Evolutionary conservation across 2,329 filamentous ascomycete species (phyloP).

Genomic region (Tolypocladium capitatum): DNA sequence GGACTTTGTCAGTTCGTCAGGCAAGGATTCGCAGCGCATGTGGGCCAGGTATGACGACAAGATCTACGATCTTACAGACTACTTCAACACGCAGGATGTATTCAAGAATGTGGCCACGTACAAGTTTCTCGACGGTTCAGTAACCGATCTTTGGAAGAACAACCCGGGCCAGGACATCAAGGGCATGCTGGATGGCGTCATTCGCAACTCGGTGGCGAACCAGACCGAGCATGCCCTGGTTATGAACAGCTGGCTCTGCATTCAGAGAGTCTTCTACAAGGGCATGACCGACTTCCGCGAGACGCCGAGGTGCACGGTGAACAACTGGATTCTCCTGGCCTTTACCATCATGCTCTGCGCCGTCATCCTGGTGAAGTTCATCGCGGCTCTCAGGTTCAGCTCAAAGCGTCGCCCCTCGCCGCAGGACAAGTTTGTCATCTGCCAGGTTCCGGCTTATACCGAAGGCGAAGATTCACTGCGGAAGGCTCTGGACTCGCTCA

Average conservation of each 20-base stretch:
- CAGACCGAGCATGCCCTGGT: conserved; percentile 36
- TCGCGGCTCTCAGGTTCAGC: conserved; percentile 85
- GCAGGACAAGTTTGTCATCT: conserved; percentile 98
- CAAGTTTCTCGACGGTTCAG: conserved; percentile 55
- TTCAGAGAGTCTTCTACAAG: conserved; percentile 71
- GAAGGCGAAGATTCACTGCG: conserved; percentile 92
- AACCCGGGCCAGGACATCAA: conserved; percentile 76
- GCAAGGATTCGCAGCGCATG: conserved; percentile 50
- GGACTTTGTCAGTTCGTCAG: conserved; percentile 47
- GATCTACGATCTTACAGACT: conserved; percentile 85
- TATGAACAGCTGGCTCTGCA: conserved; percentile 60
- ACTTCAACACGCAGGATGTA: conserved; percentile 61
- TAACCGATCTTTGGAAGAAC: conserved; percentile 56
- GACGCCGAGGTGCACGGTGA: conserved; percentile 62
- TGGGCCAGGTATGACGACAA: conserved; percentile 70
- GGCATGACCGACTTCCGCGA: conserved; percentile 79
- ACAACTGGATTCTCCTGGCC: conserved; percentile 79
- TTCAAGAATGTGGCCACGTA: conserved; percentile 44
- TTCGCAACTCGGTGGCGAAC: conserved; percentile 36
- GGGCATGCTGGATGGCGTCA: conserved; percentile 41
- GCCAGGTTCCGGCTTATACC: conserved; percentile 93
- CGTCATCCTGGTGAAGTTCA: conserved; percentile 77
- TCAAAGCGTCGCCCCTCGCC: conserved; percentile 79
- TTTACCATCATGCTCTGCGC: conserved; percentile 74
- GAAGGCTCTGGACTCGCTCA: conserved; percentile 87